Base-by-base conservation (phyloP, 768 basidiomycete species). In the Boletus reticulatus region DNA sequence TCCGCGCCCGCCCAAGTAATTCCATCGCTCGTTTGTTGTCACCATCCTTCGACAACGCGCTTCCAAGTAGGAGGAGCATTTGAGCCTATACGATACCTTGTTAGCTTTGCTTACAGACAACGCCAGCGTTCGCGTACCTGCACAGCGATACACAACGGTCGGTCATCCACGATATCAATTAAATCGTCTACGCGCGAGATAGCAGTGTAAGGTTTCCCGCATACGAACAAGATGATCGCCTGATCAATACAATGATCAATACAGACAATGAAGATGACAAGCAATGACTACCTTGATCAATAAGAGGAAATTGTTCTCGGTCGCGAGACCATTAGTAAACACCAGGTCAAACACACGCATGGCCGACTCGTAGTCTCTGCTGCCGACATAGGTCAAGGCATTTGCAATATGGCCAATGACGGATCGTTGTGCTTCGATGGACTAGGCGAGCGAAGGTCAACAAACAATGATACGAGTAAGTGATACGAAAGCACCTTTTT, bases 301-400 rank as follows among this genome's bases (percentile, higher is more conserved):
- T 16, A 63, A 41, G 6, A 64, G 47, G 46, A 61, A 37, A 4
- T 31, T 41, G 14, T 22, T 54, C n/a, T 63, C 62, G 7, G 9
- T 9, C 10, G 39, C 2, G 12, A 22, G 29, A 12, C 32, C 20
- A 0, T 55, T 27, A 4, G 8, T 29, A 20, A 63, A 55, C 3
- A 48, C 48, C 13, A 61, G 58, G 34, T 63, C 58, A 24, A 63
- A 57, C 13, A n/a, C 7, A 17, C 44, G 27, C 27, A 51, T 44
- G 7, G 34, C 62, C 6, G 20, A 39, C 4, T 61, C 55, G 1
- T 41, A 7, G 3, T 60, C 50, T 8, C 27, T 6, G 8, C 38
- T 20, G 12, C 37, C 27, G 5, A 51, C 31, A 17, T 8, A 31
- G 29, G 44, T 32, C 16, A 56, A 6, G 12, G 53, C 47, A 13